A percentile compares a stretch with the other conserved stretches of the same genome.
Evolutionary conservation across 768 basidiomycete genomes (phyloP).

Genomic region (Cubamyces lactineus): DNA sequence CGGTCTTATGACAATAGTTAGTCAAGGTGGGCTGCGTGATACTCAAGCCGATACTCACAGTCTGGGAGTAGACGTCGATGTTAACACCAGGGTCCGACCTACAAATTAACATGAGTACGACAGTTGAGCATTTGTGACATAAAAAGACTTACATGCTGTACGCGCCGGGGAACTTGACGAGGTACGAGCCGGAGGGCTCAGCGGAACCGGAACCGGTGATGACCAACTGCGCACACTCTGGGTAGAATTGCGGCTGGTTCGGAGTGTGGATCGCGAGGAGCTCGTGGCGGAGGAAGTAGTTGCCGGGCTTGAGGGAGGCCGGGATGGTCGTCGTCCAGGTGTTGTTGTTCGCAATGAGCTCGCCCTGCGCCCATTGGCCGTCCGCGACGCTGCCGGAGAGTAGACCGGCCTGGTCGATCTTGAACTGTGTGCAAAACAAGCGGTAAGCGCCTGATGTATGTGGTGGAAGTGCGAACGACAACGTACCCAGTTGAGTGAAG

Average conservation of each 20-base stretch:
- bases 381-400: constrained; percentile 35
- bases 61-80: constrained; percentile 41
- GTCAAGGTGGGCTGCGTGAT: not conserved
- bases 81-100: constrained; percentile 29
- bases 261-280: constrained; percentile 39
- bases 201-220: constrained; percentile 28
- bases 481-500: constrained; percentile 36
- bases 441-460: not conserved
- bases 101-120: not conserved
- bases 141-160: constrained; percentile 28
- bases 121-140: not conserved
- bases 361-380: constrained; percentile 41
- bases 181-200: constrained; percentile 37
- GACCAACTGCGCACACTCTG: constrained; percentile 36
- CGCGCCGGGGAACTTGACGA: constrained; percentile 42
- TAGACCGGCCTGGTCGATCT: constrained; percentile 41
- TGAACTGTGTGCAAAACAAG: constrained; percentile 34
- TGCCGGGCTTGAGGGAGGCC: constrained; percentile 26
- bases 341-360: constrained; percentile 39
- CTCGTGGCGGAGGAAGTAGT: constrained; percentile 38
- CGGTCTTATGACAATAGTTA: constrained; percentile 6
- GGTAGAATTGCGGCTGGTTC: constrained; percentile 27
- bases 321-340: constrained; percentile 36
- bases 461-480: not conserved
- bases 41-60: not conserved